Evolutionary conservation across 2,329 filamentous ascomycete genomes (phyloP), one percentile per base, ranked within the genome.

Genomic region (Penicillium sp.): DNA sequence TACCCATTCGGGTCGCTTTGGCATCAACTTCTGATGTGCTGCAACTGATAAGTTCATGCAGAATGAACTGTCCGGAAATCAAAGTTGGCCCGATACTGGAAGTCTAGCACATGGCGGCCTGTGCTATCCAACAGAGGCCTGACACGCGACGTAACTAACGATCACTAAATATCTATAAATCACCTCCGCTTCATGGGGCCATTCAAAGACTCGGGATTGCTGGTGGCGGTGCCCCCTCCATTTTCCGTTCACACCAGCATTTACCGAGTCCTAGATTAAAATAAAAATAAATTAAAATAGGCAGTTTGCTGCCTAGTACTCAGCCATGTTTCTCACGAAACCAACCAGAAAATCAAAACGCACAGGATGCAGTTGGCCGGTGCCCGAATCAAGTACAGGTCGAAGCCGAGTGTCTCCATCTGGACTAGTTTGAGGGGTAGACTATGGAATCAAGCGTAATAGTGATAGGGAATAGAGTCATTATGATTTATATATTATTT

Each of bases 341-440:
- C 52, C 19, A 53, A 41, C 49, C 22, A 19, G 27, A 31, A 31
- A 39, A 39, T 39, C 43, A 45, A 27, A 22, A 10, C 24, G 26
- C 31, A 26, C 37, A 52, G 16, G 52, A 53, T 57, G 56, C 59
- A 61, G 61, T 59, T 62, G 61, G 54, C 61, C 46, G 59, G 22
- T 60, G 61, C 59, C 59, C 55, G 48, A 65, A 61, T 46, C 31
- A 56, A 27, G 48, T 55, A 31, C 35, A 9, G 10, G 48, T 53
- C 35, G 33, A 55, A 53, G 46, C 50, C 31, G 43, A 60, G 35
- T 29, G 48, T 64, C 62, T 66, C 57, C 63, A 66, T 65, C 57
- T 47, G 59, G 63, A 55, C 62, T 66, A 63, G 63, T 58, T 50
- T 66, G 63, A 65, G 62, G 62, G 62, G 63, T 66, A 60, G 55